Evolutionary conservation across 2,329 filamentous ascomycete genomes (phyloP).

Genomic region (Botrytis medusae): DNA sequence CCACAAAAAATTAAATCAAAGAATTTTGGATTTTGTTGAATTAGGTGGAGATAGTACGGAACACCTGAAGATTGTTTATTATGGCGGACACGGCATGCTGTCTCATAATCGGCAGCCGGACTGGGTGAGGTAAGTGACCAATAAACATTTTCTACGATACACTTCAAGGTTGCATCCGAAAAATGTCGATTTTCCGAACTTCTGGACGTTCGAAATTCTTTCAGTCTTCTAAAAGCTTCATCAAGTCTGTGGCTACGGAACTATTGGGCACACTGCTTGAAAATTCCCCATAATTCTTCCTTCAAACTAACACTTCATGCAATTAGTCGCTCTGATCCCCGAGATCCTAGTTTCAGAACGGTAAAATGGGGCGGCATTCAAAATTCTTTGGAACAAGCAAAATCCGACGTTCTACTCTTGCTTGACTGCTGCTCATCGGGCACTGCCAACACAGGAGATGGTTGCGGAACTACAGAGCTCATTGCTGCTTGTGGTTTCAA

Average conservation of each 20-base stretch:
- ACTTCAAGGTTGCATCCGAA: background rate
- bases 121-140: background rate
- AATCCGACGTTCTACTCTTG: slow-evolving; percentile 52
- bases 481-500: slow-evolving; percentile 3
- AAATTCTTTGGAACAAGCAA: slow-evolving; percentile 65
- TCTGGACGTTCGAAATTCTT: no score
- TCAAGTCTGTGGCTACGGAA: no score
- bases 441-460: slow-evolving; percentile 45
- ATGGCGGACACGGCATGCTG: background rate
- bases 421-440: slow-evolving; percentile 53
- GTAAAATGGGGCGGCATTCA: slow-evolving; percentile 78
- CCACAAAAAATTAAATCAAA: slow-evolving; percentile 1
- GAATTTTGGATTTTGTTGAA: background rate
- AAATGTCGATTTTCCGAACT: background rate
- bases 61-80: background rate
- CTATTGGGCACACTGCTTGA: background rate
- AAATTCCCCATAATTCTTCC: background rate
- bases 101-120: background rate
- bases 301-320: background rate
- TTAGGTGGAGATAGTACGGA: background rate
- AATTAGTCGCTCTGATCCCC: background rate
- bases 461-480: background rate
- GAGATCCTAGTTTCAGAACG: background rate
- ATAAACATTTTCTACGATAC: background rate
- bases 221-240: no score